Conservation (phyloP, 208 protist genomes). For the Leishmania tarentolae region DNA sequence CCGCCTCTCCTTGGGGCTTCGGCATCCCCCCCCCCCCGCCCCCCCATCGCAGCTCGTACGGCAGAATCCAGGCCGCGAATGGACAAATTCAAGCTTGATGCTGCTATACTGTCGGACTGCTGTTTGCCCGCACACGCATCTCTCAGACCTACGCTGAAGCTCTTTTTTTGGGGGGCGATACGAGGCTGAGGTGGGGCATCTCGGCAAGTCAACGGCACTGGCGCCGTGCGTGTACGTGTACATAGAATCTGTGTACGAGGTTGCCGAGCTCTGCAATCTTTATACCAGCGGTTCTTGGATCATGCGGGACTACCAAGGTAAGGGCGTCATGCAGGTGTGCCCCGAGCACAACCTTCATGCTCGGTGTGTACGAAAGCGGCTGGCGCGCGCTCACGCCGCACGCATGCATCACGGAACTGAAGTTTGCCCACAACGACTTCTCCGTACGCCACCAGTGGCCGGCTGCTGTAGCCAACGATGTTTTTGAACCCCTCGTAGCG, state of each 20-base stretch:
- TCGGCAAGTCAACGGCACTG: neutral
- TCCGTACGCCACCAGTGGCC: conserved; percentile 39
- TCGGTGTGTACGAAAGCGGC: conserved; percentile 26
- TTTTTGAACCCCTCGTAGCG: conserved; percentile 43
- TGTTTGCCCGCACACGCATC: conserved; percentile 24
- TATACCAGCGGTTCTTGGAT: conserved; percentile 76
- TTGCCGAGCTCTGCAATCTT: conserved; percentile 66
- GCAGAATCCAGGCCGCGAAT: conserved; percentile 9
- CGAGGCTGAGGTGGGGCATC: conserved; percentile 14
- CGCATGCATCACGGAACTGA: conserved; percentile 44
- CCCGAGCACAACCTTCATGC: conserved; percentile 60
- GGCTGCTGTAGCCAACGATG: conserved; percentile 56
- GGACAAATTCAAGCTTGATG: conserved; percentile 25
- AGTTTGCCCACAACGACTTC: conserved; percentile 58
- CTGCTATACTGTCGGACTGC: conserved; percentile 29
- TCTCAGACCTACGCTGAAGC: conserved; percentile 41
- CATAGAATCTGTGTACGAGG: conserved; percentile 74
- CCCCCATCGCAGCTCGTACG: neutral
- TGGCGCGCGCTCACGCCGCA: conserved; percentile 51
- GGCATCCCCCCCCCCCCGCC: too few relatives aligned
- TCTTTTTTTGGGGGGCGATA: conserved; percentile 2
- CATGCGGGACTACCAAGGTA: conserved; percentile 52
- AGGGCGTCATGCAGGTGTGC: conserved; percentile 45
- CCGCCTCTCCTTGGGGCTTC: neutral
- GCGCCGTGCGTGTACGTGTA: conserved; percentile 49